Percentiles rank a stretch among this genome's conserved stretches.
Conservation (phyloP, 2,329 filamentous ascomycete species). For the Exserohilum turcica region DNA sequence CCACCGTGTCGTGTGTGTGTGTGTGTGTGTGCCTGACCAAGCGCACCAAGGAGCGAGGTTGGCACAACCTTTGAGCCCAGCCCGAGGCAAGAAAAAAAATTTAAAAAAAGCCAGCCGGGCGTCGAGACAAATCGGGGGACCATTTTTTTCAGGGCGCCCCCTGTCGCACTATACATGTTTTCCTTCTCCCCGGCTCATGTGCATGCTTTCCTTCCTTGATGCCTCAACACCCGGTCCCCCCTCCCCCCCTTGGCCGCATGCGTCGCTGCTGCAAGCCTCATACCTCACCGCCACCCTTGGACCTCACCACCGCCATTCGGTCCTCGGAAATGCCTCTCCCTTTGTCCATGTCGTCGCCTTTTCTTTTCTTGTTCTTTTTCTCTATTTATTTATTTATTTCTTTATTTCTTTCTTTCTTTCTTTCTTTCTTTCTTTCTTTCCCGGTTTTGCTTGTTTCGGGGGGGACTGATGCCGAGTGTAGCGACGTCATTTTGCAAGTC, state of each 20-base stretch:
- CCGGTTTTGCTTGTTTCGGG: too few species aligned
- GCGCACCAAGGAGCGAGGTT: constrained; percentile 15
- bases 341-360: background rate
- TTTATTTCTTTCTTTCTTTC: too few species aligned
- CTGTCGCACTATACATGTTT: constrained; percentile 22
- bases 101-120: constrained; percentile 23
- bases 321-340: constrained; percentile 15
- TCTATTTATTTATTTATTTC: too few species aligned
- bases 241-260: constrained; percentile 20
- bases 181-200: constrained; percentile 16
- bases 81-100: too few species aligned
- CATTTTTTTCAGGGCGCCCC: constrained; percentile 29
- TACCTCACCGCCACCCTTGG: constrained; percentile 31
- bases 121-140: constrained; percentile 36
- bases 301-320: constrained; percentile 23
- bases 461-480: too few species aligned
- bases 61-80: constrained; percentile 24
- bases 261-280: constrained; percentile 30
- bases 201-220: constrained; percentile 12
- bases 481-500: too few species aligned
- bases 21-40: constrained; percentile 22
- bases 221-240: constrained; percentile 1
- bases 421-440: too few species aligned
- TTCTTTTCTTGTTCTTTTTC: too few species aligned
- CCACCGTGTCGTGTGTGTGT: constrained; percentile 6